Percentiles rank a stretch among this genome's conserved stretches.
Conservation (phyloP, 176 grass and related monocot species). For the Cocos nucifera region DNA sequence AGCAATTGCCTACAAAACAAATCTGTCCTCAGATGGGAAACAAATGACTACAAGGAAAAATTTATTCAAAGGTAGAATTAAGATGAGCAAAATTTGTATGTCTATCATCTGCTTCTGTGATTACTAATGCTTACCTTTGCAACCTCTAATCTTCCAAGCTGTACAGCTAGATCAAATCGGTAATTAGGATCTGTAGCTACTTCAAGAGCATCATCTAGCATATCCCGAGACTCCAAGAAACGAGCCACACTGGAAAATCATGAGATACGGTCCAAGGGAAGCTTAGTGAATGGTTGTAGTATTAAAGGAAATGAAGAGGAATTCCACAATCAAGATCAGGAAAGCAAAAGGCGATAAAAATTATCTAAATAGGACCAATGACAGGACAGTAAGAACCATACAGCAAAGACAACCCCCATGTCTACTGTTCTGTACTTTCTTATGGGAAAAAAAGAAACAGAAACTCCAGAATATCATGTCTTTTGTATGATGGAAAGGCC, state of each 20-base stretch:
- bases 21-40: not conserved
- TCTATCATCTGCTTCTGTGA: no score
- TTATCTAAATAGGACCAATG: no score
- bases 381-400: no score
- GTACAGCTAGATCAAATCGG: conserved; percentile 92
- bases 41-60: not conserved
- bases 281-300: not conserved
- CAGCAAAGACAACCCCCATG: no score
- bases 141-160: conserved; percentile 82
- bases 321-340: not conserved
- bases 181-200: conserved; percentile 97
- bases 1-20: conserved; percentile 59
- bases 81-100: not conserved
- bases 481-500: no score
- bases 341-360: not conserved
- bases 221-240: conserved; percentile 95
- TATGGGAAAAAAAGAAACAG: not conserved
- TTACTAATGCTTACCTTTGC: conserved; percentile 52
- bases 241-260: conserved; percentile 64
- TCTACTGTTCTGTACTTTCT: no score
- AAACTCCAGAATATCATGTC: not conserved
- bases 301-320: no score
- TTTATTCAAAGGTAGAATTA: not conserved
- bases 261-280: conserved; percentile 6
- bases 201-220: conserved; percentile 97